These are phyloP conservation scores for Colletotrichum sp. DNA, from an alignment of 2,329 filamentous ascomycete species.

Conservation along the genomic window DNA sequence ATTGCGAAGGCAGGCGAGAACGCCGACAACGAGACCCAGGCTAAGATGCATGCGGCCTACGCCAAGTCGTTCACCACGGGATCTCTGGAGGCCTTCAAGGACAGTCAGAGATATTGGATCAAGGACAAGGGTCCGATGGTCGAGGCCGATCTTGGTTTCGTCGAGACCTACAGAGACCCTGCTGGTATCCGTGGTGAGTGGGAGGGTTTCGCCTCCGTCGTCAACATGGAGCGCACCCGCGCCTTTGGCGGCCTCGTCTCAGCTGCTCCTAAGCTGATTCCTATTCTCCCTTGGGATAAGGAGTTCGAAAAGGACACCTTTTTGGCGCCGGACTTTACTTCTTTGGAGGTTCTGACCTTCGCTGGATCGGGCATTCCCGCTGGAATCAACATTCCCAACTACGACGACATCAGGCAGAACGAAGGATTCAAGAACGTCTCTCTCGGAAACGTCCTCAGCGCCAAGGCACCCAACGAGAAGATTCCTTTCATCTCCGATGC, in stretches of 20 bases:
- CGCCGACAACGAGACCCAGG: constrained; percentile 75
- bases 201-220: constrained; percentile 82
- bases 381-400: constrained; percentile 73
- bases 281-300: constrained; percentile 83
- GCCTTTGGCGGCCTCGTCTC: constrained; percentile 87
- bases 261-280: constrained; percentile 82
- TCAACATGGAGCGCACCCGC: constrained; percentile 89
- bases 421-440: constrained; percentile 94
- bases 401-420: constrained; percentile 79
- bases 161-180: constrained; percentile 86
- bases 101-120: constrained; percentile 83
- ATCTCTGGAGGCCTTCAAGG: constrained; percentile 78
- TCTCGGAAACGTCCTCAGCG: constrained; percentile 88
- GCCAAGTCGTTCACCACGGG: constrained; percentile 76
- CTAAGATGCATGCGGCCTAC: constrained; percentile 76
- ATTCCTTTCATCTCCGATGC: constrained; percentile 86
- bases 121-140: constrained; percentile 81
- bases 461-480: constrained; percentile 90
- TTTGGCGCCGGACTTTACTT: constrained; percentile 93
- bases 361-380: constrained; percentile 67
- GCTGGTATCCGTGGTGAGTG: constrained; percentile 82
- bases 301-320: constrained; percentile 98
- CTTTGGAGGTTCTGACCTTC: constrained; percentile 88
- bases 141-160: constrained; percentile 82
- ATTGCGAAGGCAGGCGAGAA: constrained; percentile 72